phyloP scores from a whole-genome alignment of 1,139 yeast genomes.

The Blastobotrys persicus region DNA sequence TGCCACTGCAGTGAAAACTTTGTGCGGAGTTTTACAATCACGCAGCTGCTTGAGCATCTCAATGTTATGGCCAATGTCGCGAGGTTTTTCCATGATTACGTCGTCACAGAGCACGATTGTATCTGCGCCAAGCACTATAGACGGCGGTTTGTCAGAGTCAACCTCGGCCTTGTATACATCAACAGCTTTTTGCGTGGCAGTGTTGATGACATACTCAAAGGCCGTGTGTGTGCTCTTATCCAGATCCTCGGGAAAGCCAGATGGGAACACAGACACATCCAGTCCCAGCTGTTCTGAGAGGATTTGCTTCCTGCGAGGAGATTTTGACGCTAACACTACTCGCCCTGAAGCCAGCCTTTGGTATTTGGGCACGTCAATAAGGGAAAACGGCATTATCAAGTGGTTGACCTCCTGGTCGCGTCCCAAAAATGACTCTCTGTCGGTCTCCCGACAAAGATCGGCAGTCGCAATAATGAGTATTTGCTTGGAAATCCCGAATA shows the following conservation, averaged over 20 bases:
- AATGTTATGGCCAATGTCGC: slow-evolving; percentile 33
- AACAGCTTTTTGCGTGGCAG: slow-evolving; percentile 63
- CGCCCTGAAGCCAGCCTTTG: slow-evolving; percentile 20
- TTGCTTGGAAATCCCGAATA: too few relatives aligned
- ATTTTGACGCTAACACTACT: slow-evolving; percentile 74
- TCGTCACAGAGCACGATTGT: slow-evolving; percentile 69
- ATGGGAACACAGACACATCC: slow-evolving; percentile 49
- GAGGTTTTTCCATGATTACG: slow-evolving; percentile 75
- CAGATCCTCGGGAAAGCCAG: slow-evolving; percentile 72
- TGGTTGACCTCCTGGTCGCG: neutral
- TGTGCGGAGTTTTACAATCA: slow-evolving; percentile 45
- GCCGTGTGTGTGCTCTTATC: slow-evolving; percentile 52
- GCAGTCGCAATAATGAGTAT: too few relatives aligned
- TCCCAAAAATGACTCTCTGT: neutral
- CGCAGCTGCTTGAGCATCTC: slow-evolving; percentile 46
- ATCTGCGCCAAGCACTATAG: slow-evolving; percentile 72
- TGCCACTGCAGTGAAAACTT: slow-evolving; percentile 69
- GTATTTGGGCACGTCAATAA: neutral
- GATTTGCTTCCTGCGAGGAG: slow-evolving; percentile 76
- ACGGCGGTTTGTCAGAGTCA: slow-evolving; percentile 40
- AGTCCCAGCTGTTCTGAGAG: slow-evolving; percentile 60
- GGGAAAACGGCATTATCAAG: neutral
- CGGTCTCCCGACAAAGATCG: neutral
- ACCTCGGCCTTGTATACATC: slow-evolving; percentile 52
- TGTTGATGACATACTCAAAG: slow-evolving; percentile 62